phyloP scores from a whole-genome alignment of 2,329 filamentous ascomycete species.

The Fusarium sp. region DNA sequence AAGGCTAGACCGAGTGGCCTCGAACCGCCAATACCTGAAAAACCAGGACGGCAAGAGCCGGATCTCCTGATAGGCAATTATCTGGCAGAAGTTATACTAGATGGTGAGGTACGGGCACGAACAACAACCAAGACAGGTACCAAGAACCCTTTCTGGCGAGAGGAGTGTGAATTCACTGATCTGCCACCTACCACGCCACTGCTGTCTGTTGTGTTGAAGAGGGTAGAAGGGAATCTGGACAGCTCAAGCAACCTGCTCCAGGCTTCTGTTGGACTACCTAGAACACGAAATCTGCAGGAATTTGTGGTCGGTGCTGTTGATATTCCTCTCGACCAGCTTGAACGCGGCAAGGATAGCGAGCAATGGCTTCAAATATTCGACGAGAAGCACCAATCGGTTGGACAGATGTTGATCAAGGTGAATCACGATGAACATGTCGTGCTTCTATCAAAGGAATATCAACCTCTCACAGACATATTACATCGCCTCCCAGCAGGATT shows the following conservation, averaged over 20 bases:
- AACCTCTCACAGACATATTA: constrained; percentile 83
- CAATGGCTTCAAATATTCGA: constrained; percentile 90
- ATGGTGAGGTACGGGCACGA: constrained; percentile 83
- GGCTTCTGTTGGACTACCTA: constrained; percentile 51
- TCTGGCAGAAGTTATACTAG: constrained; percentile 83
- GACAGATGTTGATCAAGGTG: constrained; percentile 87
- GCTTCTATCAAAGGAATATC: constrained; percentile 87
- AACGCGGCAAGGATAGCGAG: constrained; percentile 83
- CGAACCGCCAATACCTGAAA: constrained; percentile 45
- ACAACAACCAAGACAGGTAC: constrained; percentile 81
- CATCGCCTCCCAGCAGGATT: constrained; percentile 88
- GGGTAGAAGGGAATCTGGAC: constrained; percentile 67
- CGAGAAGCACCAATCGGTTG: constrained; percentile 80
- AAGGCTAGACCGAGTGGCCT: constrained; percentile 55
- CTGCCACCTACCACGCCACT: constrained; percentile 78
- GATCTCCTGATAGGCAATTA: constrained; percentile 76
- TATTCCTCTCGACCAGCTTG: constrained; percentile 83
- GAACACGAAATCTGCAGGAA: constrained; percentile 63
- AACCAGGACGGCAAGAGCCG: constrained; percentile 43
- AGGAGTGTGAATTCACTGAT: constrained; percentile 83
- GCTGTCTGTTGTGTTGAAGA: constrained; percentile 80
- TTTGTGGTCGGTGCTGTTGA: constrained; percentile 81
- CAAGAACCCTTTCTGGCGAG: constrained; percentile 84
- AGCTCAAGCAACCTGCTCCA: constrained; percentile 56
- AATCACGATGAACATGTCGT: constrained; percentile 92